Evolutionary conservation across 108 stramenopile species (phyloP), one percentile per base, ranked within the genome.

Genomic region (Poteriospumella lacustris): DNA sequence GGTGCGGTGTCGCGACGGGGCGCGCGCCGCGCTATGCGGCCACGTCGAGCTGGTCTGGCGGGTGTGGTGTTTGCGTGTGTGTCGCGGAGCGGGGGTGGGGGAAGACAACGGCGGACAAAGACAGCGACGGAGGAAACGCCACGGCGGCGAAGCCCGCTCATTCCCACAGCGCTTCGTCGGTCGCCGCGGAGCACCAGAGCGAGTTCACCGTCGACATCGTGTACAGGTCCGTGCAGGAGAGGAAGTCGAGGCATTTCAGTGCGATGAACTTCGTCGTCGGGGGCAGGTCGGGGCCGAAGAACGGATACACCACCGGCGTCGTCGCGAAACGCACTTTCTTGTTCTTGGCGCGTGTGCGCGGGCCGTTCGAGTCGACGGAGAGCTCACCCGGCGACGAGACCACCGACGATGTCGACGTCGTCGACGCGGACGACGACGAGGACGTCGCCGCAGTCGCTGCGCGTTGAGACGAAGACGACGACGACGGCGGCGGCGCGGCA

Each of bases 141-240:
- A n/a, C n/a, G n/a, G n/a, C n/a, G n/a, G n/a, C n/a, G n/a, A n/a
- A n/a, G n/a, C n/a, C n/a, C n/a, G 52, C 15, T 68, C 24, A 73
- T 56, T 73, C 70, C 70, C 70, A 73, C 5, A 73, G 41, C 42
- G 70, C 70, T 5, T 73, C 70, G 36, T 73, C 70, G 29, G 36
- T 42, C 9, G 70, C 70, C 5, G 70, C 41, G 19, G 9, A 9
- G 41, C n/a, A 12, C 70, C 70, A 73, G 9, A 73, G 5, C 31
- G 19, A 33, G 24, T 73, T 73, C 40, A 73, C 70, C 12, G 5
- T 24, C 26, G 12, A 34, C 3, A 38, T 24, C 9, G 70, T 33
- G 36, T 52, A 73, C 26, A 73, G 38, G 5, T 73, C 47, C 19
- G 38, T 44, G 5, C 33, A 9, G 31, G 12, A 9, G 9, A 73